Percentiles rank a stretch among this genome's conserved stretches.
These are phyloP conservation scores for Candida sanyiensis DNA, from an alignment of 805 yeast species.

Conservation along the genomic window DNA sequence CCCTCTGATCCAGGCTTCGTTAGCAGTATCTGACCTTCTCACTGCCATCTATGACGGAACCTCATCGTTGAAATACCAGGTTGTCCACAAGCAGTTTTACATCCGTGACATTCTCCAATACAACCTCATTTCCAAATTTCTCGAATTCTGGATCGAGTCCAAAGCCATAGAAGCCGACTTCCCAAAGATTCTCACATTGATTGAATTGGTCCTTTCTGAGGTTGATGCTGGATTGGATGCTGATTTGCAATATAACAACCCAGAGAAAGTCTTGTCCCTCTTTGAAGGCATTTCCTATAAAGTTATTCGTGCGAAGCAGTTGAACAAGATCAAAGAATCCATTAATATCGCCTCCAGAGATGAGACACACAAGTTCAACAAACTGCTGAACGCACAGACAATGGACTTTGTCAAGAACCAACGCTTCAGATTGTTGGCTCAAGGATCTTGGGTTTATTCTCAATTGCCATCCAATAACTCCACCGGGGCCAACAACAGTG, in stretches of 20 bases:
- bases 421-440: constrained; percentile 61
- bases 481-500: constrained; percentile 23
- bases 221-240: constrained; percentile 23
- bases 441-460: constrained; percentile 77
- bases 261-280: constrained; percentile 38
- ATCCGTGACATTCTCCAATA: constrained; percentile 52
- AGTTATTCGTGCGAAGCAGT: constrained; percentile 50
- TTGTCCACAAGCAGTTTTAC: constrained; percentile 36
- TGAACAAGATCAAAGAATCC: constrained; percentile 33
- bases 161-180: constrained; percentile 49
- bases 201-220: constrained; percentile 32
- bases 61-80: constrained; percentile 34
- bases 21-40: constrained; percentile 23
- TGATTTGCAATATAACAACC: constrained; percentile 15
- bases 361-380: constrained; percentile 44
- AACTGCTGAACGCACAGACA: constrained; percentile 49
- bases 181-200: constrained; percentile 41
- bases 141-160: constrained; percentile 62
- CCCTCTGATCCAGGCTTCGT: constrained; percentile 31
- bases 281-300: constrained; percentile 40
- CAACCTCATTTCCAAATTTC: constrained; percentile 48
- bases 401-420: constrained; percentile 70
- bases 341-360: constrained; percentile 40
- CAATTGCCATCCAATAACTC: constrained; percentile 41
- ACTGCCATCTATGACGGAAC: constrained; percentile 19